phyloP scores from a whole-genome alignment of 2,329 filamentous ascomycete genomes.

The Aureobasidium pullulans region DNA sequence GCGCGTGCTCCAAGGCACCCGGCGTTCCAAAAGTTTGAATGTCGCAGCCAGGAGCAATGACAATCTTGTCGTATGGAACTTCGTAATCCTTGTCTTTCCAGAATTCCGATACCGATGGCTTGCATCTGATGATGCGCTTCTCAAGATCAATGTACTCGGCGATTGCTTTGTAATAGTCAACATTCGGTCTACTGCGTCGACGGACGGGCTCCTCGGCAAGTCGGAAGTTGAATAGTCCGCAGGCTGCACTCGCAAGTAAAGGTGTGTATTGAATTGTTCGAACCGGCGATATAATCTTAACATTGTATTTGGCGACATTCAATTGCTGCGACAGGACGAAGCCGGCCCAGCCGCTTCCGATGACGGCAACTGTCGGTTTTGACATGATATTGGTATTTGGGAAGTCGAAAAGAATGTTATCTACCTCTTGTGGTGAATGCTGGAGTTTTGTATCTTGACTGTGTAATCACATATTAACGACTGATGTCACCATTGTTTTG shows the following conservation, averaged over 20 bases:
- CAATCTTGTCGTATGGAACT: constrained; percentile 35
- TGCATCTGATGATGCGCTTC: constrained; percentile 28
- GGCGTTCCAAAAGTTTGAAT: constrained; percentile 35
- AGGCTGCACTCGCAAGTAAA: constrained; percentile 37
- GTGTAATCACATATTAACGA: neutral
- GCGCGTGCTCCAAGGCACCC: constrained; percentile 32
- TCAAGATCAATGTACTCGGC: constrained; percentile 34
- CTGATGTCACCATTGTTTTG: neutral
- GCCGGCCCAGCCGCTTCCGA: constrained; percentile 37
- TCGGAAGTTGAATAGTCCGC: constrained; percentile 38
- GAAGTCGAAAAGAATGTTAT: neutral
- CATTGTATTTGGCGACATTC: constrained; percentile 30
- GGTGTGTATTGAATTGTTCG: constrained; percentile 40
- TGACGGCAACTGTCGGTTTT: constrained; percentile 23
- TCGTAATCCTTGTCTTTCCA: constrained; percentile 28
- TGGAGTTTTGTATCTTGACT: neutral
- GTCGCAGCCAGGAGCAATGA: constrained; percentile 37
- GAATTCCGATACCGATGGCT: constrained; percentile 26
- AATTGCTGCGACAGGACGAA: constrained; percentile 33
- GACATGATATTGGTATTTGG: neutral
- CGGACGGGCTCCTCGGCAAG: constrained; percentile 40
- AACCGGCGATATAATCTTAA: constrained; percentile 36
- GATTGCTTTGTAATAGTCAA: constrained; percentile 35
- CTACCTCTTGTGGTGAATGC: neutral
- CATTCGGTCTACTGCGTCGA: constrained; percentile 23